Percentiles rank a stretch among this genome's conserved stretches.
These are phyloP conservation scores for Salvia hispanica DNA, from an alignment of 257 asterid species.

Conservation along the genomic window DNA sequence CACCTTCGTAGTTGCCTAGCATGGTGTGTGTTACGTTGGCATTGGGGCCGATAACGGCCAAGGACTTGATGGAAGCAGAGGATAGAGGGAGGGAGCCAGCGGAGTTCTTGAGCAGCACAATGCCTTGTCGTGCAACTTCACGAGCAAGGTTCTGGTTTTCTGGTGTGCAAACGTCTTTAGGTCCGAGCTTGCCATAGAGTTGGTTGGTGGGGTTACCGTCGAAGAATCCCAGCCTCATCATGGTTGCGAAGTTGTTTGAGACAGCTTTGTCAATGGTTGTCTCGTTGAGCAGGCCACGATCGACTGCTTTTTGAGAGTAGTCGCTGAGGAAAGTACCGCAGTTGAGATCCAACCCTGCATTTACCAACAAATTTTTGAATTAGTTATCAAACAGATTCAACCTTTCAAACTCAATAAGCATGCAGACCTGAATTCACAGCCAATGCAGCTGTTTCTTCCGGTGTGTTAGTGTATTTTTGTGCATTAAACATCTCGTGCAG, in stretches of 20 bases:
- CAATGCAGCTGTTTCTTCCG: conserved; percentile 88
- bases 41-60: conserved; percentile 91
- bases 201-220: conserved; percentile 79
- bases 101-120: conserved; percentile 74
- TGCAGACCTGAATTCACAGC: conserved; percentile 69
- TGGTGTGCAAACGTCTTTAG: conserved; percentile 73
- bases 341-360: conserved; percentile 79
- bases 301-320: conserved; percentile 59
- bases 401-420: too few species aligned
- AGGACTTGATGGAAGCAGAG: conserved; percentile 52
- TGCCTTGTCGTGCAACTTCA: conserved; percentile 83
- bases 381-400: neutral
- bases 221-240: conserved; percentile 90
- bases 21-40: conserved; percentile 63
- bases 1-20: conserved; percentile 86
- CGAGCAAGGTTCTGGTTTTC: conserved; percentile 75
- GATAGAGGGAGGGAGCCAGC: conserved; percentile 68
- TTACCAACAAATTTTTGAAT: neutral
- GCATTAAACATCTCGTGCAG: conserved; percentile 58
- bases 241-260: conserved; percentile 67
- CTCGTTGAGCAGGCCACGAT: conserved; percentile 62
- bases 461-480: conserved; percentile 83
- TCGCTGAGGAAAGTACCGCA: conserved; percentile 60
- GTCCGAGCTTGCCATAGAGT: conserved; percentile 78
- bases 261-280: conserved; percentile 56